Conservation (phyloP, 805 yeast species). For the Jamesozyma hellenica region DNA sequence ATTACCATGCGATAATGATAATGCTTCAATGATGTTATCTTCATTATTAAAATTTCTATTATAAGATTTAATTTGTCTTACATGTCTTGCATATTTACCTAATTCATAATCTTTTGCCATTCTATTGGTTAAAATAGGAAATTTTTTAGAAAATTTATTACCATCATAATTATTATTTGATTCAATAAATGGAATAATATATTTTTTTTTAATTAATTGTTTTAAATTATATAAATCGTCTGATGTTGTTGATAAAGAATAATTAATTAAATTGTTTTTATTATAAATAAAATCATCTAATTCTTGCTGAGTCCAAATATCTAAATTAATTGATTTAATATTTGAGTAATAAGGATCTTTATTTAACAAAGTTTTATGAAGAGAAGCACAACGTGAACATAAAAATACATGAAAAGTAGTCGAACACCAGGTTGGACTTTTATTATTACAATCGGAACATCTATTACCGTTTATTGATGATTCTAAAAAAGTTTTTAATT, state of each 20-base stretch:
- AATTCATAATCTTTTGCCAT: slow-evolving; percentile 46
- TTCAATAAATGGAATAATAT: slow-evolving; percentile 47
- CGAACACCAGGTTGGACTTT: slow-evolving; percentile 44
- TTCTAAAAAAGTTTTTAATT: slow-evolving; percentile 48
- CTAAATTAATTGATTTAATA: slow-evolving; percentile 67
- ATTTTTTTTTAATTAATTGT: slow-evolving; percentile 4
- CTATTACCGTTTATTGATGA: slow-evolving; percentile 48
- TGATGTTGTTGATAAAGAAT: slow-evolving; percentile 14
- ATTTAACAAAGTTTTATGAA: slow-evolving; percentile 55
- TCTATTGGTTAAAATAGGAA: slow-evolving; percentile 39
- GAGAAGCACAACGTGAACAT: slow-evolving; percentile 78
- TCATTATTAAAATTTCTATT: slow-evolving; percentile 46
- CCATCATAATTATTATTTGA: too few relatives aligned
- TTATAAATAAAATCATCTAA: slow-evolving; percentile 29
- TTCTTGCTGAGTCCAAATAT: slow-evolving; percentile 54
- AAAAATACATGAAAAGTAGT: slow-evolving; percentile 51
- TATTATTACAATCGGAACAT: slow-evolving; percentile 70
- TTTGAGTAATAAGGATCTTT: slow-evolving; percentile 40
- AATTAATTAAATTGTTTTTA: background rate
- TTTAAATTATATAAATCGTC: slow-evolving; percentile 4
- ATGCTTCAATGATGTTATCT: slow-evolving; percentile 53
- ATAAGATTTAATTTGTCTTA: slow-evolving; percentile 33
- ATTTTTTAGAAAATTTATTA: too few relatives aligned
- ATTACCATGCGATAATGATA: slow-evolving; percentile 49
- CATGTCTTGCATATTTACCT: slow-evolving; percentile 39